phyloP scores from a whole-genome alignment of 768 basidiomycete species.

The Pleurotus eryngii region DNA sequence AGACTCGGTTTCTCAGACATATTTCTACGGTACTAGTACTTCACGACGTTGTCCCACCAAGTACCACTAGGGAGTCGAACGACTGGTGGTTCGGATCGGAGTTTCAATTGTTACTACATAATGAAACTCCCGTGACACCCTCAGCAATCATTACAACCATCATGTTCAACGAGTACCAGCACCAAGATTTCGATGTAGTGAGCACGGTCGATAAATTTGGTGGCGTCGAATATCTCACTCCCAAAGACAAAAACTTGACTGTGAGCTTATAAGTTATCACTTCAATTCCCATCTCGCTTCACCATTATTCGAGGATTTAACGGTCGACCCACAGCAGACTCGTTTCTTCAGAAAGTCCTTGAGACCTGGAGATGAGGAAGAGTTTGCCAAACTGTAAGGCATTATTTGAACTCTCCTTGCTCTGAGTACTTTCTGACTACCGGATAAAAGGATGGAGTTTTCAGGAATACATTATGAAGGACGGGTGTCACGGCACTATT shows the following conservation, averaged over 20 bases:
- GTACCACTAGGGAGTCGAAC: too few relatives aligned
- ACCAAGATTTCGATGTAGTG: background rate
- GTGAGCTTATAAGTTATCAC: background rate
- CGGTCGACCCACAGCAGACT: background rate
- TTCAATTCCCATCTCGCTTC: background rate
- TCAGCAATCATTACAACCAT: background rate
- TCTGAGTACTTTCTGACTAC: background rate
- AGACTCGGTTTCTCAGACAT: too few relatives aligned
- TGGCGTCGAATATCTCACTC: background rate
- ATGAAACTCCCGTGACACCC: background rate
- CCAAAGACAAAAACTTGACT: background rate
- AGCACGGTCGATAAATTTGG: background rate
- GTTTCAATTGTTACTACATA: too few relatives aligned
- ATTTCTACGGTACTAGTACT: too few relatives aligned
- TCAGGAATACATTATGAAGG: conserved; percentile 4
- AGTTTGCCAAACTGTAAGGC: background rate
- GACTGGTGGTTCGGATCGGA: too few relatives aligned
- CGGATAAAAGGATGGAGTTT: background rate
- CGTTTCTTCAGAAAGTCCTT: conserved; percentile 7
- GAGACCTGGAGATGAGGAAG: background rate
- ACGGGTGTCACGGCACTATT: background rate
- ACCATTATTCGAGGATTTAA: background rate
- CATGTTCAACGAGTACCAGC: background rate
- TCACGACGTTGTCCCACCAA: too few relatives aligned
- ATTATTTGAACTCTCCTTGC: background rate